phyloP scores from a whole-genome alignment of 768 basidiomycete species.

The Rhizopogon rudus region DNA sequence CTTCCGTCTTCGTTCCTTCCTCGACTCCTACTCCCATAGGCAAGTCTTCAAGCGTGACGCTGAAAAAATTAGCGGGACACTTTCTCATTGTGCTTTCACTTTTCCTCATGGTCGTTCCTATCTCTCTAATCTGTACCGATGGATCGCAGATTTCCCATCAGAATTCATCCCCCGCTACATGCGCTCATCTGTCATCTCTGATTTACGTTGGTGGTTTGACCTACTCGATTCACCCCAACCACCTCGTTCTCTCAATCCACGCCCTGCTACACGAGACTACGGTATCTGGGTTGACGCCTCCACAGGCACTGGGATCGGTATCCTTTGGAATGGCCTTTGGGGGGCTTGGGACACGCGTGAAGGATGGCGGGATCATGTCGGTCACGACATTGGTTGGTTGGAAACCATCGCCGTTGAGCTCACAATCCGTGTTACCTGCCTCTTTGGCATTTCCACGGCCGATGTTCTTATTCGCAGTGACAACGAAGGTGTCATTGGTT shows the following conservation, averaged over 20 bases:
- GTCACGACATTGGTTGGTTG: conserved; percentile 25
- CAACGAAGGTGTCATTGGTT: conserved; percentile 31
- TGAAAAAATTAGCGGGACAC: no score
- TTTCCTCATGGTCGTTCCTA: no score
- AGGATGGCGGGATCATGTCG: conserved; percentile 9
- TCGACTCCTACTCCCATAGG: no score
- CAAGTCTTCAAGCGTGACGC: no score
- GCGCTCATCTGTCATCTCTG: no score
- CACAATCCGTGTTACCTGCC: not conserved
- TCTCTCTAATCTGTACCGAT: no score
- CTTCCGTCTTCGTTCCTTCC: no score
- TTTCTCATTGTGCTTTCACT: no score
- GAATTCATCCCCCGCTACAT: no score
- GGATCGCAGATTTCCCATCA: no score
- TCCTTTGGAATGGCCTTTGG: conserved; percentile 25
- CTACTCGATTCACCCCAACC: not conserved
- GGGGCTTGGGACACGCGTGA: conserved; percentile 17
- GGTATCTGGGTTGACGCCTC: conserved; percentile 33
- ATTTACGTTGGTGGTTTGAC: no score
- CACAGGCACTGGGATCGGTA: conserved; percentile 36
- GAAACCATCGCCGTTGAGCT: conserved; percentile 18
- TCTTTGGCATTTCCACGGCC: conserved; percentile 1
- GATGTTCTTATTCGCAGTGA: conserved; percentile 25
- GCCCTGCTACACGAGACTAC: conserved; percentile 3
- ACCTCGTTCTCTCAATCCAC: not conserved